phyloP scores from a whole-genome alignment of 2,329 filamentous ascomycete genomes.

The Calycina herbarum region DNA sequence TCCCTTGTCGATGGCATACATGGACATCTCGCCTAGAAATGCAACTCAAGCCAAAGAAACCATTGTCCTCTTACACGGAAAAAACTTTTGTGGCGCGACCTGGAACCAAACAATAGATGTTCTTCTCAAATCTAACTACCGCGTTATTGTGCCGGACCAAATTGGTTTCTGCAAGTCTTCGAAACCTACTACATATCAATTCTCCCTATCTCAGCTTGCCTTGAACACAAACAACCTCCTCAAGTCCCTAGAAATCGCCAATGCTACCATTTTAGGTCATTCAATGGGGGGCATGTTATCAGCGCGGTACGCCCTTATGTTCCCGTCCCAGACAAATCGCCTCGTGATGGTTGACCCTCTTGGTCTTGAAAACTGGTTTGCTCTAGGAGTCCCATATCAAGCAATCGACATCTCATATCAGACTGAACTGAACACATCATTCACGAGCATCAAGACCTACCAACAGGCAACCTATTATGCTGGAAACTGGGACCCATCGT shows the following conservation, averaged over 20 bases:
- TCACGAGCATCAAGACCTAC: slow-evolving; percentile 47
- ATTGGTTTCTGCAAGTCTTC: slow-evolving; percentile 59
- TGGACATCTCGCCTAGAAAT: slow-evolving; percentile 48
- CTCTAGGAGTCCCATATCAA: slow-evolving; percentile 49
- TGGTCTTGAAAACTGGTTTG: slow-evolving; percentile 28
- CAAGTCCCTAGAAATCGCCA: slow-evolving; percentile 44
- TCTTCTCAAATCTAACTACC: slow-evolving; percentile 47
- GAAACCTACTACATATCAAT: slow-evolving; percentile 53
- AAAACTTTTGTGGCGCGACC: slow-evolving; percentile 56
- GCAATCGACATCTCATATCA: slow-evolving; percentile 43
- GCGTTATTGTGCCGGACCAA: slow-evolving; percentile 55
- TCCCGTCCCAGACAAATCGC: slow-evolving; percentile 44
- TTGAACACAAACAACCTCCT: slow-evolving; percentile 52
- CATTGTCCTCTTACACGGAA: slow-evolving; percentile 51
- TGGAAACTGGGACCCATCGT: slow-evolving; percentile 48
- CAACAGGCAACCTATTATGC: slow-evolving; percentile 51
- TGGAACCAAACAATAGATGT: slow-evolving; percentile 50
- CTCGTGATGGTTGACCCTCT: slow-evolving; percentile 53
- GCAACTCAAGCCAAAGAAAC: slow-evolving; percentile 37
- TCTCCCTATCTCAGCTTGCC: slow-evolving; percentile 52
- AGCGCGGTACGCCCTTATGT: slow-evolving; percentile 52
- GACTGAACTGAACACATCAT: slow-evolving; percentile 44
- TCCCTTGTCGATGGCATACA: slow-evolving; percentile 54
- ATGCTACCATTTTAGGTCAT: slow-evolving; percentile 52
- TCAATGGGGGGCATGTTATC: slow-evolving; percentile 57